Evolutionary conservation across 345 rosid genomes (phyloP).

Genomic region (Mercurialis annua): DNA sequence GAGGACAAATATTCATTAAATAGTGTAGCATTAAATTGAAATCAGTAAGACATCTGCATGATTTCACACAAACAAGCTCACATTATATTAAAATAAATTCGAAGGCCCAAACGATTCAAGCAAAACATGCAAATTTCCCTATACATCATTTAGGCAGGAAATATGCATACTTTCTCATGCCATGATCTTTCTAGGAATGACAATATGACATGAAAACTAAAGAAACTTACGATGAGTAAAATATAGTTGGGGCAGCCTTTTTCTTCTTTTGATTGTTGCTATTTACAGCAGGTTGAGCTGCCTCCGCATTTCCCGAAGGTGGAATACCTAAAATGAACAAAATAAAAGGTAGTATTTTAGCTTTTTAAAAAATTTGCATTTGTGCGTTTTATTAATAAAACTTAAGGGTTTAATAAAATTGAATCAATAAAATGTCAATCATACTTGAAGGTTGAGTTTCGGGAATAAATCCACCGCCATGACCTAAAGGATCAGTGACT

Average conservation of each 20-base stretch:
- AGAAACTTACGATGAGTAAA: slow-evolving; percentile 70
- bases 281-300: slow-evolving; percentile 33
- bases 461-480: slow-evolving; percentile 87
- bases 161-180: too few relatives aligned
- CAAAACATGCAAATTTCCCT: background rate
- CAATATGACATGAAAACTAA: background rate
- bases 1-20: background rate
- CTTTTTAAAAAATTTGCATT: too few relatives aligned
- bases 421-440: slow-evolving; percentile 2
- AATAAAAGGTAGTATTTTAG: too few relatives aligned
- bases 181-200: too few relatives aligned
- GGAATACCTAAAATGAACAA: slow-evolving; percentile 33
- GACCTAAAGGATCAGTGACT: slow-evolving; percentile 63
- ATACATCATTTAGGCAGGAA: too few relatives aligned
- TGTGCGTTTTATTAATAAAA: background rate
- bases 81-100: background rate
- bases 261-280: slow-evolving; percentile 56
- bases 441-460: slow-evolving; percentile 74
- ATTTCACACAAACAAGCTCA: background rate
- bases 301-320: slow-evolving; percentile 31
- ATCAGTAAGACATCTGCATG: too few relatives aligned
- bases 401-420: background rate
- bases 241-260: slow-evolving; percentile 54
- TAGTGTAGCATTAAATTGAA: background rate
- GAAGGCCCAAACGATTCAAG: background rate